Conservation (phyloP, 192 early-diverging fungal genomes). For the Coemansia sp. region DNA sequence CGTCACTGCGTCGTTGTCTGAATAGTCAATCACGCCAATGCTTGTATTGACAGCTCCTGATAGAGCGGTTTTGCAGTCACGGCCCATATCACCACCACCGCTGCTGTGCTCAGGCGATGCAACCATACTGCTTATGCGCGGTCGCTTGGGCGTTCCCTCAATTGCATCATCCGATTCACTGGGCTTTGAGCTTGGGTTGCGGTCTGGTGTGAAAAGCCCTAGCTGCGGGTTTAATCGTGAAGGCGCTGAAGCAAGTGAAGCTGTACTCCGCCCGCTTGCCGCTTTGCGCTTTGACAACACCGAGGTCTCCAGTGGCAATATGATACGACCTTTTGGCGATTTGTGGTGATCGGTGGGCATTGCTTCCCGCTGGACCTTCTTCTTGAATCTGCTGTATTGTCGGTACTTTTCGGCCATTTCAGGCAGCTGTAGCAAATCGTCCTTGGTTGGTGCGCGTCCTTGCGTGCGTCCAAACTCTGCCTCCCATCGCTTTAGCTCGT, state of each 20-base stretch:
- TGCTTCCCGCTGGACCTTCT: background rate
- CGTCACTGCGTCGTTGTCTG: conserved; percentile 14
- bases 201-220: background rate
- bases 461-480: conserved; percentile 27
- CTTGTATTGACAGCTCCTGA: background rate
- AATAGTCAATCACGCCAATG: background rate
- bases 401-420: conserved; percentile 43
- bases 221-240: background rate
- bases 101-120: no score
- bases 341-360: background rate
- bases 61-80: background rate
- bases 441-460: conserved; percentile 34
- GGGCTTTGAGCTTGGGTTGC: background rate
- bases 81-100: no score
- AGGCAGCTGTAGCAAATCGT: conserved; percentile 23
- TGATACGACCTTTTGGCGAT: background rate
- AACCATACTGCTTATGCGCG: conserved; percentile 4
- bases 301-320: conserved; percentile 34
- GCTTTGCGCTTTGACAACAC: conserved; percentile 40
- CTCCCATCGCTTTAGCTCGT: conserved; percentile 50
- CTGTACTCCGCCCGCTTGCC: background rate
- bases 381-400: conserved; percentile 43
- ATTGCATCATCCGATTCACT: background rate
- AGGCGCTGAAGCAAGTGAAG: background rate
- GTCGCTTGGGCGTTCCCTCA: conserved; percentile 23